These are phyloP conservation scores for Rhizopogon vinicolor DNA, from an alignment of 768 basidiomycete genomes.

Conservation along the genomic window DNA sequence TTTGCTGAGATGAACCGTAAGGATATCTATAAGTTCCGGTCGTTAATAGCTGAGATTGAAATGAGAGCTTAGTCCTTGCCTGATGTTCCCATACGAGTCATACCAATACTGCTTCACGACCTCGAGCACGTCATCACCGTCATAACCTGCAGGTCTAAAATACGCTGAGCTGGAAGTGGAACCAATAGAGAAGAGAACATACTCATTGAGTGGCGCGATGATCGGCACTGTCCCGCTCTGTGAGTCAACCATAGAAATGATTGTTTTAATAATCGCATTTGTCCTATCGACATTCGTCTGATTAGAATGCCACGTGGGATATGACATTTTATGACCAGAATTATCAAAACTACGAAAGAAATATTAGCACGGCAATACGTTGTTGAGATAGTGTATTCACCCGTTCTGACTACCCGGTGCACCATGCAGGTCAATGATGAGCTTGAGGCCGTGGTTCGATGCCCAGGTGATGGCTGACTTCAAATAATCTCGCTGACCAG, in stretches of 20 bases:
- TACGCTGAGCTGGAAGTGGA: not conserved
- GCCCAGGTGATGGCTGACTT: slow-evolving; percentile 40
- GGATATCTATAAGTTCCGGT: slow-evolving; percentile 2
- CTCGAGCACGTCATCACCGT: slow-evolving; percentile 34
- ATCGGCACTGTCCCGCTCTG: slow-evolving; percentile 56
- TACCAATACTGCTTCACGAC: slow-evolving; percentile 52
- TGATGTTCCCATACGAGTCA: slow-evolving; percentile 55
- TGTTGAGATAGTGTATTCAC: slow-evolving; percentile 28
- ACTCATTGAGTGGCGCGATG: slow-evolving; percentile 67
- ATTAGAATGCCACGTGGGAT: slow-evolving; percentile 50
- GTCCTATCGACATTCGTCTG: slow-evolving; percentile 41
- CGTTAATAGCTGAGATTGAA: slow-evolving; percentile 24
- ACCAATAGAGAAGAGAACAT: not conserved
- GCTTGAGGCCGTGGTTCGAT: slow-evolving; percentile 36
- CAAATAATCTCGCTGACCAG: slow-evolving; percentile 43
- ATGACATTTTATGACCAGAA: slow-evolving; percentile 57
- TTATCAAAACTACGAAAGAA: slow-evolving; percentile 58
- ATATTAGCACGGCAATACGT: not conserved
- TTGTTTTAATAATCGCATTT: slow-evolving; percentile 51
- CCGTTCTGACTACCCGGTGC: slow-evolving; percentile 46
- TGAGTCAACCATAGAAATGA: slow-evolving; percentile 48
- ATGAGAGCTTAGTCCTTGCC: slow-evolving; percentile 32
- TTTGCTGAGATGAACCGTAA: not conserved
- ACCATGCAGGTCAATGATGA: slow-evolving; percentile 51
- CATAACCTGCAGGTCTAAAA: slow-evolving; percentile 45